Evolutionary conservation across 129 eudicot species (phyloP).

Genomic region (Flaveria sonorensis): DNA sequence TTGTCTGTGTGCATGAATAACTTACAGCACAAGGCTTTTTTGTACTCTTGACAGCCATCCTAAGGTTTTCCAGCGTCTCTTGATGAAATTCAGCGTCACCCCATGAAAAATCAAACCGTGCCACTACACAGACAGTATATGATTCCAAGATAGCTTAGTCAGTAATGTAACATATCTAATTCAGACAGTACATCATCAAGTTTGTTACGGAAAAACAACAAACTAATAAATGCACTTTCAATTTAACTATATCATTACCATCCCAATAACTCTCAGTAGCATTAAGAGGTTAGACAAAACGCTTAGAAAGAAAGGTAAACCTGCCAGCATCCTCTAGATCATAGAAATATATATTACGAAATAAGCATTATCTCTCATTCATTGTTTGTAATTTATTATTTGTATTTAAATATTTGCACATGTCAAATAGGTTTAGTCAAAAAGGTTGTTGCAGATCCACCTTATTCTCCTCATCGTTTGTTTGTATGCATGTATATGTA

Average conservation of each 20-base stretch:
- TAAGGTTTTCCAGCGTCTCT: slow-evolving; percentile 70
- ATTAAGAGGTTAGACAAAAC: slow-evolving; percentile 11
- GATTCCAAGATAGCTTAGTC: slow-evolving; percentile 12
- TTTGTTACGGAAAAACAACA: not conserved
- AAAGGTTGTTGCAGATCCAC: too few species aligned
- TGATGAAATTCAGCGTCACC: slow-evolving; percentile 77
- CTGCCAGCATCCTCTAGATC: not conserved
- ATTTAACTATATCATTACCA: not conserved
- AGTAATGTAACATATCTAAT: not conserved
- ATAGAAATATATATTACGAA: too few species aligned
- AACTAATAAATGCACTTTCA: slow-evolving; percentile 13
- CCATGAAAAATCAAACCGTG: slow-evolving; percentile 88
- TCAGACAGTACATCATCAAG: not conserved
- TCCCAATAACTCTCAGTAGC: not conserved
- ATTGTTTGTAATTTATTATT: too few species aligned
- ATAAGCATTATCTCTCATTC: too few species aligned
- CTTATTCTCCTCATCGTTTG: too few species aligned
- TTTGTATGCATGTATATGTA: too few species aligned
- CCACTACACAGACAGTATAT: slow-evolving; percentile 50
- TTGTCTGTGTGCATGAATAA: slow-evolving; percentile 19
- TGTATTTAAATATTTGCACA: too few species aligned
- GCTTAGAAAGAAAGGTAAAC: not conserved
- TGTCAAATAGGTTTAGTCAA: too few species aligned
- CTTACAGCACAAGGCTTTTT: slow-evolving; percentile 83
- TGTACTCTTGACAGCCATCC: slow-evolving; percentile 66